phyloP scores from a whole-genome alignment of 176 grass and related monocot genomes.

The Oryza australiensis region DNA sequence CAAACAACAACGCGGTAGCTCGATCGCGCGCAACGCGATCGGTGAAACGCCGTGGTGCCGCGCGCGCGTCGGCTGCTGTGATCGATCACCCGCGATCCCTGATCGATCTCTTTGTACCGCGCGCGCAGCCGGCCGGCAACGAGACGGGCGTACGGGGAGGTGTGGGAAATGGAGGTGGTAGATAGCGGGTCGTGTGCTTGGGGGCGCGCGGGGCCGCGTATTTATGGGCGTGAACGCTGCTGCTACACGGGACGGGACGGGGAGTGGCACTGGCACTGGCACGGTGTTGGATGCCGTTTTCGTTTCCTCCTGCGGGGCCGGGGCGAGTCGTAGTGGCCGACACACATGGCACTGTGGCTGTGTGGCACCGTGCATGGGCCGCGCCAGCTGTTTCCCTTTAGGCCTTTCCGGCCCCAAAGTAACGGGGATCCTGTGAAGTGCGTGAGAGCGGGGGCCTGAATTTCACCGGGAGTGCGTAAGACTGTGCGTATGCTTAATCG shows the following conservation, averaged over 20 bases:
- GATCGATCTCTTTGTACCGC: too few species aligned
- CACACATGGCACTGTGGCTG: conserved; percentile 10
- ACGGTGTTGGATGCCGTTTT: conserved; percentile 29
- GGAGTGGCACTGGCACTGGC: background rate
- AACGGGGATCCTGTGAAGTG: conserved; percentile 27
- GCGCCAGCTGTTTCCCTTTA: conserved; percentile 36
- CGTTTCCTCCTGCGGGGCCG: conserved; percentile 33
- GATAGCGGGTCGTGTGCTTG: background rate
- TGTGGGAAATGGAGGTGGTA: background rate
- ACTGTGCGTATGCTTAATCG: background rate
- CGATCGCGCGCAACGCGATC: too few species aligned
- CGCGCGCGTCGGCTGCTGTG: too few species aligned
- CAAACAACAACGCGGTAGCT: background rate
- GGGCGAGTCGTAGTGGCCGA: background rate
- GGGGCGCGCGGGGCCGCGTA: conserved; percentile 3
- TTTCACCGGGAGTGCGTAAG: background rate
- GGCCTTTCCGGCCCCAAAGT: background rate
- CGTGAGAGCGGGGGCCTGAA: background rate
- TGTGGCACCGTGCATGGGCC: conserved; percentile 31
- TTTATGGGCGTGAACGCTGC: conserved; percentile 33
- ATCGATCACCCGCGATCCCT: too few species aligned
- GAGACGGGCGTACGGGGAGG: background rate
- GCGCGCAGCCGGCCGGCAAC: background rate
- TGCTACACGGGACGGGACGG: background rate
- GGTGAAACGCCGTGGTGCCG: too few species aligned